These are phyloP conservation scores for Serendipita vermifera DNA, from an alignment of 768 basidiomycete genomes.

Conservation along the genomic window DNA sequence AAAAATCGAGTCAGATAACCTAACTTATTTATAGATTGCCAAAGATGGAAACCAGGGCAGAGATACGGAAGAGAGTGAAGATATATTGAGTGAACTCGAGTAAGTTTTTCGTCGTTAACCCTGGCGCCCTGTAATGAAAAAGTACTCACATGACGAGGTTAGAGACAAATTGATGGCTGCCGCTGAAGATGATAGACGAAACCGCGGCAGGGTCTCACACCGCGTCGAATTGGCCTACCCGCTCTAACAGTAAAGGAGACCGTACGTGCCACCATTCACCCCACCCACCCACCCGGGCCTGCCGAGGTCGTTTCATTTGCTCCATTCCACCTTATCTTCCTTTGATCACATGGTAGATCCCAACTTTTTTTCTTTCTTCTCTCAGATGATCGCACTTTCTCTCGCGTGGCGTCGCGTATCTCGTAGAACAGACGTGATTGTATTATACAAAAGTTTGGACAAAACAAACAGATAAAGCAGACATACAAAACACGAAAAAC, in stretches of 20 bases:
- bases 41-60: neutral
- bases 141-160: neutral
- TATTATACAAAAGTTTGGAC: no score
- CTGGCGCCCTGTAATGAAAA: neutral
- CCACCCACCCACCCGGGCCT: no score
- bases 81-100: neutral
- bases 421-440: no score
- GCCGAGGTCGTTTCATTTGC: no score
- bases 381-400: no score
- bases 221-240: no score
- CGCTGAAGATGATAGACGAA: neutral
- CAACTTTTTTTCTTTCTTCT: no score
- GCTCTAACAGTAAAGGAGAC: no score
- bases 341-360: no score
- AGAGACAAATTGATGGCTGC: neutral
- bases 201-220: conserved; percentile 2
- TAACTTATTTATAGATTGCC: neutral
- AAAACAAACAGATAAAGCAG: neutral
- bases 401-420: no score
- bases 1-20: neutral
- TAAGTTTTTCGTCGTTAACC: conserved; percentile 3
- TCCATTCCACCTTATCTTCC: no score
- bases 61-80: neutral
- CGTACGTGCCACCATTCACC: no score
- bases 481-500: neutral